Base-by-base conservation (phyloP, 176 grass and related monocot species). In the Chrysopogon serrulatus region DNA sequence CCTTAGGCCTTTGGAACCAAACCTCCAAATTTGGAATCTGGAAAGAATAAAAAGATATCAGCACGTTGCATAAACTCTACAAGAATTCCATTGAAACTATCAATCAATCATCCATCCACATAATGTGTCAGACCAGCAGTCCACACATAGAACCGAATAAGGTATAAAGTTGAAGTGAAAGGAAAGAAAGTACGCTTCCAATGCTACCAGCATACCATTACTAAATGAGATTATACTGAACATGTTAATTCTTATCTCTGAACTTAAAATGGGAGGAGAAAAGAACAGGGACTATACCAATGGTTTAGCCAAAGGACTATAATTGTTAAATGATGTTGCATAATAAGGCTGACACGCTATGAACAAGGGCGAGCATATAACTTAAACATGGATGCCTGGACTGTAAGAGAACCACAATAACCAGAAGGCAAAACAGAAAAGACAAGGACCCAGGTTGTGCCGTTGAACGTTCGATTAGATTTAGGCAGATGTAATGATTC, bases 1-100 rank as follows among this genome's bases (percentile, higher is more conserved):
- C 96, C 61, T 90, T 99, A 27, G 96, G 96, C 78, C 93, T 94
- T 80, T 99, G 93, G 80, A 99, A 90, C 96, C 96, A 99, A 68
- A 99, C 93, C 78, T 96, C 96, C 82, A 99, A 82, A 72, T 96
- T 96, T 64, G 96, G 83, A 9, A 99, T 82, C 93, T 99, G 71
- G 30, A 87, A 59, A 36, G 30, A 18, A 31, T 26, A 5, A 63
- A 71, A 78, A 28, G 17, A 45, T 35, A 24, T 33, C 36, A 76
- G 30, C 5, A 24, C 23, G 15, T 60, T 43, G 26, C 32, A 85
- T 49, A 51, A 86, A 87, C 21, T 48, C 5, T 19, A 27, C 14
- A 24, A 27, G n/a, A 79, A 79, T 4, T 73, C 71, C 32, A 83
- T 30, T 23, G 18, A n/a, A 78, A 14, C 34, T 26, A 74, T 13